A percentile compares a stretch with the other conserved stretches of the same genome.
These are phyloP conservation scores for Rosa chinensis DNA, from an alignment of 306 rosid species.

Conservation along the genomic window DNA sequence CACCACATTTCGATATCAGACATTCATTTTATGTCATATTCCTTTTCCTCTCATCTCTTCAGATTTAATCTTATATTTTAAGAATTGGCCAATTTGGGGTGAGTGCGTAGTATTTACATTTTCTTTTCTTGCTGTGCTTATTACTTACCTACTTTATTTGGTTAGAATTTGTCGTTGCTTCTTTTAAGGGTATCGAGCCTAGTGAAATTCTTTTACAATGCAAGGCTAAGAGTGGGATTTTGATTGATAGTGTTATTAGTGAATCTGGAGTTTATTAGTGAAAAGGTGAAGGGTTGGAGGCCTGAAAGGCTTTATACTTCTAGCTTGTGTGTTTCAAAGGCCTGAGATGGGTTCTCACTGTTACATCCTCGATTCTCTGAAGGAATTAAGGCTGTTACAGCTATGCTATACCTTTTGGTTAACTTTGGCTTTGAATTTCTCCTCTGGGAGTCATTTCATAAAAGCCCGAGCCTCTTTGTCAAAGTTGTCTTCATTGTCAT, in stretches of 20 bases:
- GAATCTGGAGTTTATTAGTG: background rate
- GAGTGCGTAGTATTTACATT: background rate
- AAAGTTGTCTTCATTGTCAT: background rate
- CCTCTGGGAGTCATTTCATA: constrained; percentile 50
- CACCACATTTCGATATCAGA: no score
- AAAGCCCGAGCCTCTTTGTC: background rate
- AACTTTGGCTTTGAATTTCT: constrained; percentile 26
- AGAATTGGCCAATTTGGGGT: background rate
- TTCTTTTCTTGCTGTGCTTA: constrained; percentile 18
- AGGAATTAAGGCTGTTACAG: constrained; percentile 80
- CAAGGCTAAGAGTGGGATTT: constrained; percentile 15
- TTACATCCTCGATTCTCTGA: constrained; percentile 63
- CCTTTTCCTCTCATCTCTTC: no score
- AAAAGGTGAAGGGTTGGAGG: background rate
- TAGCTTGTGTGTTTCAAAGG: constrained; percentile 41
- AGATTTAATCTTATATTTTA: no score
- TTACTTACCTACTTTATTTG: background rate
- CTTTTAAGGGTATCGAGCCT: background rate
- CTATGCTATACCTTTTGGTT: constrained; percentile 47
- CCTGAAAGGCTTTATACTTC: constrained; percentile 40
- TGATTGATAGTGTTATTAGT: constrained; percentile 2
- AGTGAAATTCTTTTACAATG: background rate
- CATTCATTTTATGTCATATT: no score
- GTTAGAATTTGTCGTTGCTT: background rate
- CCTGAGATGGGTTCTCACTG: constrained; percentile 52